Evolutionary conservation across 2,329 filamentous ascomycete species (phyloP), one percentile per base, ranked within the genome.

Genomic region (Zymoseptoria tritici): DNA sequence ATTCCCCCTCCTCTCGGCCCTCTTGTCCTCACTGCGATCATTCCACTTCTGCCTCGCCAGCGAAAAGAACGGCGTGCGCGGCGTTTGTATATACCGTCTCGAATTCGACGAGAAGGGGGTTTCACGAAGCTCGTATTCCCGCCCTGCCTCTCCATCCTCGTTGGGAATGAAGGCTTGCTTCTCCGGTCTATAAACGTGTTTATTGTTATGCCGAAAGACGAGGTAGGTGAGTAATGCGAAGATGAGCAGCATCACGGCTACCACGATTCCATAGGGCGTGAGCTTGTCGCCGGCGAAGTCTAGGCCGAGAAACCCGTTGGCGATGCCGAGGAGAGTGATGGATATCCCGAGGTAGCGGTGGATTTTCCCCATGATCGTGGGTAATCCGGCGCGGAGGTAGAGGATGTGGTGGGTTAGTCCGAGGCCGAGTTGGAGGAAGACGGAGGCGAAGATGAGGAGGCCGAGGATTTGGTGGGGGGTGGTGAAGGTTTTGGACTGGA

Each of bases 251-350:
- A 66, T 61, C 22, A 67, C 49, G 5, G 62, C 60, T 0, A 67
- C 65, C 22, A 63, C 66, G 49, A 64, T 56, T 26, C 57, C 62
- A 49, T 67, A 69, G 22, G 66, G 60, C 5, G 64, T 57, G 21
- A 56, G 57, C 3, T 57, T 50, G 57, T 81, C 80, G 13, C 79
- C 73, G 2, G 84, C 83, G 56, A 86, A 80, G 0, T 77, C 76
- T 68, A 86, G 85, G 22, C 85, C 85, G 4, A 85, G 71, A 63
- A 85, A 84, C 21, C 77, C 81, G 63, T 86, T 85, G 57, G 81
- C 66, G 16, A 83, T 73, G 52, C 82, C 84, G 3, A 84, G 66
- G 9, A 79, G 68, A 20, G 86, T 76, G 42, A 83, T 75, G 3
- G 79, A 52, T 13, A 83, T 79, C 2, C 85, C 85, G 2, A 84